These are phyloP conservation scores for Vigna unguiculata DNA, from an alignment of 306 rosid genomes.

Conservation along the genomic window DNA sequence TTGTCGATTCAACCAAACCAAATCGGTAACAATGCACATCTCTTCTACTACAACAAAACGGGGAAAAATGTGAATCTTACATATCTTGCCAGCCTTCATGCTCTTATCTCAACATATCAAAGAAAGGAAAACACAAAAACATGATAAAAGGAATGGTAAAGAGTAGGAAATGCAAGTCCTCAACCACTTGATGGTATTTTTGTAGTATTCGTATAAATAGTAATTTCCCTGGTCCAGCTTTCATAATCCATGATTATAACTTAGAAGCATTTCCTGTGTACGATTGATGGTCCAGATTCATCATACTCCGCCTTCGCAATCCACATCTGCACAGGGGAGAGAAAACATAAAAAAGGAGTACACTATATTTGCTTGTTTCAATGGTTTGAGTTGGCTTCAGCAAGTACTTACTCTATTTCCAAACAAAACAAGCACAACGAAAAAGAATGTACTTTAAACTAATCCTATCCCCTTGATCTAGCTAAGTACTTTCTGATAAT, in stretches of 20 bases:
- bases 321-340: constrained; percentile 79
- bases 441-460: background rate
- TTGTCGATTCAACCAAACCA: constrained; percentile 70
- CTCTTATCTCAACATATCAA: constrained; percentile 70
- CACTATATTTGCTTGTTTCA: background rate
- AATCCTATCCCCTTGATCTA: constrained; percentile 4
- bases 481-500: constrained; percentile 9
- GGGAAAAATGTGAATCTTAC: constrained; percentile 49
- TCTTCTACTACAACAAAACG: constrained; percentile 60
- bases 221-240: constrained; percentile 58
- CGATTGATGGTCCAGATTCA: constrained; percentile 97
- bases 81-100: constrained; percentile 74
- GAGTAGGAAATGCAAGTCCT: constrained; percentile 53
- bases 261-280: constrained; percentile 99
- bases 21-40: constrained; percentile 62
- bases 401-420: constrained; percentile 13
- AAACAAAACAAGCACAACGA: background rate
- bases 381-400: background rate
- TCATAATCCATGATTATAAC: constrained; percentile 57
- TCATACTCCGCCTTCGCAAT: constrained; percentile 94
- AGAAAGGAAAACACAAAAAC: constrained; percentile 61
- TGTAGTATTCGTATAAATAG: constrained; percentile 54
- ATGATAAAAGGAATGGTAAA: constrained; percentile 56
- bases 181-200: constrained; percentile 68
- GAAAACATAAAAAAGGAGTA: constrained; percentile 26